Evolutionary conservation across 495 filamentous ascomycete genomes (phyloP).

Genomic region (Friedmanniomyces endolithicus): DNA sequence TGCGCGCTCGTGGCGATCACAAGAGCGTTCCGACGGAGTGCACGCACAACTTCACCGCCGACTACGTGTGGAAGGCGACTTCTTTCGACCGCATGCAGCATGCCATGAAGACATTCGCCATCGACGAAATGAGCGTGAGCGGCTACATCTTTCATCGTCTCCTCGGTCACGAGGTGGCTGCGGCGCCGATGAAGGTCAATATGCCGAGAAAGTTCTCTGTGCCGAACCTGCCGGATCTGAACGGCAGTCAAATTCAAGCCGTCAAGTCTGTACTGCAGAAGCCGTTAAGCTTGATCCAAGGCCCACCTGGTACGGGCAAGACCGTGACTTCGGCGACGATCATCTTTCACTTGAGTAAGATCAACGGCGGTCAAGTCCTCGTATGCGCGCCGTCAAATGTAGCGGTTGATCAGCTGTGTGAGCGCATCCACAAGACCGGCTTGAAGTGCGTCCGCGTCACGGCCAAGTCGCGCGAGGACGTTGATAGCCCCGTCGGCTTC

Average conservation of each 20-base stretch:
- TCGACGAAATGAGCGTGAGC: constrained; percentile 96
- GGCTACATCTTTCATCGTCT: constrained; percentile 98
- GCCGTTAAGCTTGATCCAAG: constrained; percentile 90
- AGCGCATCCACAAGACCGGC: constrained; percentile 88
- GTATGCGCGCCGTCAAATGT: constrained; percentile 98
- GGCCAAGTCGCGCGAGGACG: constrained; percentile 95
- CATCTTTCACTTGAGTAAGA: constrained; percentile 92
- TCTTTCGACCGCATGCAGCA: constrained; percentile 99
- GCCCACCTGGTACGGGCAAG: constrained; percentile 93
- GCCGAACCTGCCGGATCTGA: constrained; percentile 88
- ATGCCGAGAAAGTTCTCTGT: constrained; percentile 96
- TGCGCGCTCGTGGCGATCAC: constrained; percentile 79
- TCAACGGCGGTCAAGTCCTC: constrained; percentile 86
- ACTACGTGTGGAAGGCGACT: constrained; percentile 99
- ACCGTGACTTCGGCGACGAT: constrained; percentile 99
- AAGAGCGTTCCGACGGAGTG: constrained; percentile 95
- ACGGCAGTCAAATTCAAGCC: constrained; percentile 88
- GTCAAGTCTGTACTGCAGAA: constrained; percentile 92
- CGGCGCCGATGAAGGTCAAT: constrained; percentile 90
- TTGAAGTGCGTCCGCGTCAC: constrained; percentile 97
- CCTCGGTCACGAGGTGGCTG: constrained; percentile 88
- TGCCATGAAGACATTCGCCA: constrained; percentile 97
- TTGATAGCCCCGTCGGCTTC: constrained; percentile 91
- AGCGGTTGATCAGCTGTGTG: constrained; percentile 94
- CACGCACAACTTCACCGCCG: constrained; percentile 93